Evolutionary conservation across 176 grass and related monocot species (phyloP).

Genomic region (Aegilops speltoides): DNA sequence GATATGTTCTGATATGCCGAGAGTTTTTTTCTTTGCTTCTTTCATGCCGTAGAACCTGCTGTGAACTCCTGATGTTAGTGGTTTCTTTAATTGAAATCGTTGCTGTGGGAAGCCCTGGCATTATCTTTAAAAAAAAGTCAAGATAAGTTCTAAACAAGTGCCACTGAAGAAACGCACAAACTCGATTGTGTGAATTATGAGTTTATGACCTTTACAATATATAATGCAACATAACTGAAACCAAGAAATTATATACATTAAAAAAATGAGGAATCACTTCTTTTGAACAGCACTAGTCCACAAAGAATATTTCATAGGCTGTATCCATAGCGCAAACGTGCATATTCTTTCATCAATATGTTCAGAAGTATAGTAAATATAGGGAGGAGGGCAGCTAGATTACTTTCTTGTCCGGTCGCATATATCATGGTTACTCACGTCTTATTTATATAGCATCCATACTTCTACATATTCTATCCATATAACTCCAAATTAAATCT

Average conservation of each 20-base stretch:
- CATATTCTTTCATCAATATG: not conserved
- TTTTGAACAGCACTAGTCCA: not conserved
- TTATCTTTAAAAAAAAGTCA: not conserved
- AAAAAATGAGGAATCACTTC: not conserved
- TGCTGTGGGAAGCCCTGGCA: not conserved
- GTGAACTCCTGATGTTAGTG: not conserved
- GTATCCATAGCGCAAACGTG: not conserved
- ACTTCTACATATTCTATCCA: not conserved
- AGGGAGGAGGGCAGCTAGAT: not conserved
- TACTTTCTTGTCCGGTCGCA: not conserved
- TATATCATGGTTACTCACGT: not conserved
- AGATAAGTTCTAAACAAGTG: not conserved
- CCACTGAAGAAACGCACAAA: not conserved
- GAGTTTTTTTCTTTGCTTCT: not conserved
- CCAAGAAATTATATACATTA: not conserved
- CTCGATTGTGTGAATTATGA: not conserved
- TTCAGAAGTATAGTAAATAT: not conserved
- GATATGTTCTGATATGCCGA: not conserved
- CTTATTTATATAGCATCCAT: not conserved
- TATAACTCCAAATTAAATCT: not conserved
- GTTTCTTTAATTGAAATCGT: not conserved
- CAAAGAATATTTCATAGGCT: not conserved
- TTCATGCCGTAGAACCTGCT: not conserved
- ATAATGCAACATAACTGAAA: not conserved
- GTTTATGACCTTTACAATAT: not conserved